phyloP scores from a whole-genome alignment of 371 early-diverging fungal genomes.

The Mucor racemosus region DNA sequence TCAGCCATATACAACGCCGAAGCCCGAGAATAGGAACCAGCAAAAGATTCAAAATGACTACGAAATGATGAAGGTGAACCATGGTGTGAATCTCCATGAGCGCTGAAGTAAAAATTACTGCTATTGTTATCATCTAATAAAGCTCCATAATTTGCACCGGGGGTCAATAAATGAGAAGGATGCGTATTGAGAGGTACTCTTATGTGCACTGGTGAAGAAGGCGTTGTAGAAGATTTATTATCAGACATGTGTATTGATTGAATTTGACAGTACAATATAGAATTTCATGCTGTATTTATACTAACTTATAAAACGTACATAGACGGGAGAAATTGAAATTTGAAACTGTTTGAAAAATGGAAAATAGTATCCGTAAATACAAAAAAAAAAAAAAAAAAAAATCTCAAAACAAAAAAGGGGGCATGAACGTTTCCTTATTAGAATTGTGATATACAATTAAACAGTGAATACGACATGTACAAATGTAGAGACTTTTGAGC shows the following conservation, averaged over 20 bases:
- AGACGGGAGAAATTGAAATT: background rate
- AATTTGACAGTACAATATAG: background rate
- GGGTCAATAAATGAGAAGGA: conserved; percentile 31
- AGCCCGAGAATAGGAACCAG: conserved; percentile 42
- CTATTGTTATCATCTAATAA: conserved; percentile 1
- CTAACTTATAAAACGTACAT: background rate
- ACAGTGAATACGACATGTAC: too few species aligned
- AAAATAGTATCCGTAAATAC: too few species aligned
- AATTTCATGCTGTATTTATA: background rate
- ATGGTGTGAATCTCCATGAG: background rate
- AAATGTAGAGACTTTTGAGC: too few species aligned
- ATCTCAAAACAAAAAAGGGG: too few species aligned
- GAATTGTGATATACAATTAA: too few species aligned
- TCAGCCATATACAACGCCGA: conserved; percentile 43
- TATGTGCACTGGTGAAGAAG: conserved; percentile 3
- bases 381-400: too few species aligned
- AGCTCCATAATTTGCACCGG: conserved; percentile 5
- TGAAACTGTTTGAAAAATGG: background rate
- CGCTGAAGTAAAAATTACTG: conserved; percentile 11
- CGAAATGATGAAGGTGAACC: conserved; percentile 25
- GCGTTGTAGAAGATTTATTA: background rate
- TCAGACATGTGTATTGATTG: background rate
- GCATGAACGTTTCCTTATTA: too few species aligned
- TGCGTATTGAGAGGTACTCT: conserved; percentile 36
- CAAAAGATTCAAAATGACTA: conserved; percentile 35